phyloP scores from a whole-genome alignment of 108 stramenopile genomes.

The Nitzschia sp. region DNA sequence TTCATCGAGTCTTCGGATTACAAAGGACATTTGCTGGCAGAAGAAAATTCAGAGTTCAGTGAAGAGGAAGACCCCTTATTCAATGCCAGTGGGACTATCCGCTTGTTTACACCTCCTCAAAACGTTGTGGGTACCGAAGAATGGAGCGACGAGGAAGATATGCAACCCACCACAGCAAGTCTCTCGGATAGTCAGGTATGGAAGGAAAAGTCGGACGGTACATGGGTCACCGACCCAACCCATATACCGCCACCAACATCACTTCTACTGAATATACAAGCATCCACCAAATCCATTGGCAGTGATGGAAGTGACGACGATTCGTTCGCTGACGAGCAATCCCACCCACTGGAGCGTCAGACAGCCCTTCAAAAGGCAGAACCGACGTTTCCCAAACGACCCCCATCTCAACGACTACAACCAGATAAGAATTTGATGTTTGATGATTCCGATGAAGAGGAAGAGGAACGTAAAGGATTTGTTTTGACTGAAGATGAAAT shows the following conservation, averaged over 20 bases:
- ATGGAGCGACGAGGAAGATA: constrained; percentile 10
- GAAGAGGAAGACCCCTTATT: constrained; percentile 19
- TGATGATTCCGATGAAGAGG: constrained; percentile 8
- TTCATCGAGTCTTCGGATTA: neutral
- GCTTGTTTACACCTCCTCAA: neutral
- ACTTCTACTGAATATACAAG: neutral
- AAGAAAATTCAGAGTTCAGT: constrained; percentile 18
- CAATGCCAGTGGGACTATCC: constrained; percentile 10
- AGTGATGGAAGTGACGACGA: constrained; percentile 1
- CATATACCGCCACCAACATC: neutral
- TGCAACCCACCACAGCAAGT: neutral
- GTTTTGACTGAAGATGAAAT: constrained; percentile 13
- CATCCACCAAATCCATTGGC: neutral
- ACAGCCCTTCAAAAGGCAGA: too few species aligned
- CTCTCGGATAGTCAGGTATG: neutral
- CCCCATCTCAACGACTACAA: neutral
- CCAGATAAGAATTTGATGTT: constrained; percentile 3
- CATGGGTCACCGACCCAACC: neutral
- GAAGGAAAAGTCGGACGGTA: neutral
- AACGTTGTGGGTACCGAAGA: neutral
- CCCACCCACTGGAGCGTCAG: neutral
- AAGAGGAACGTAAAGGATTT: constrained; percentile 1
- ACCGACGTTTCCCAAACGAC: neutral
- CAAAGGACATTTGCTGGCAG: neutral
- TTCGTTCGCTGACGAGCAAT: constrained; percentile 9